Conservation (phyloP, 1,284 basidiomycete species). For the Leccinum subatratum region DNA sequence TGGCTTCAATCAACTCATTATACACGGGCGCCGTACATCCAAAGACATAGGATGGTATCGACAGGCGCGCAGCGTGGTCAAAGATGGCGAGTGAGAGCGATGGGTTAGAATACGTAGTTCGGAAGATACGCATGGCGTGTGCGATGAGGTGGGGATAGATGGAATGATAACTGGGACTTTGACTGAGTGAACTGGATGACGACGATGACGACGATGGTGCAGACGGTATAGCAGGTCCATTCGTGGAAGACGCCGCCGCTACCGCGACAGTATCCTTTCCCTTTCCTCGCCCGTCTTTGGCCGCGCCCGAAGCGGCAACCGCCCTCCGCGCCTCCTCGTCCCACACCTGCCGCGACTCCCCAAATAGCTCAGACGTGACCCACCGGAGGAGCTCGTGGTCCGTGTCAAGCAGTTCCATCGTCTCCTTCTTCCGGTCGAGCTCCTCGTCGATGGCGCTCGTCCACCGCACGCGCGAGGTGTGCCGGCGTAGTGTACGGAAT, state of each 20-base stretch:
- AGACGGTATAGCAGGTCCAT: not conserved
- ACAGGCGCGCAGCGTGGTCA: slow-evolving; percentile 67
- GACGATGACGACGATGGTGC: slow-evolving; percentile 1
- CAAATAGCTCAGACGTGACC: slow-evolving; percentile 70
- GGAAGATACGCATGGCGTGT: slow-evolving; percentile 68
- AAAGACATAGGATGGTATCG: slow-evolving; percentile 75
- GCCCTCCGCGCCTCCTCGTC: slow-evolving; percentile 45
- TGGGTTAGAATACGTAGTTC: slow-evolving; percentile 72
- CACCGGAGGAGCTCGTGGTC: slow-evolving; percentile 75
- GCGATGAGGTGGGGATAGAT: slow-evolving; percentile 75
- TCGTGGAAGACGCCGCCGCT: not conserved
- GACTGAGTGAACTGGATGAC: slow-evolving; percentile 14
- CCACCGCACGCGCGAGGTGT: slow-evolving; percentile 47
- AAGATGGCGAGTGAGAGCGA: slow-evolving; percentile 82
- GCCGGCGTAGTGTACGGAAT: slow-evolving; percentile 42
- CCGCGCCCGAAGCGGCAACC: slow-evolving; percentile 2
- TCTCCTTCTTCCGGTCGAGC: slow-evolving; percentile 73
- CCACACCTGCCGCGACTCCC: slow-evolving; percentile 42
- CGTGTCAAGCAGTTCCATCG: slow-evolving; percentile 64
- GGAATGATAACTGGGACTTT: slow-evolving; percentile 47
- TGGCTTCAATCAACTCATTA: slow-evolving; percentile 77
- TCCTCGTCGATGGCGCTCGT: slow-evolving; percentile 50
- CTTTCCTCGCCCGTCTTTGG: not conserved
- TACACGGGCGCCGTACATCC: slow-evolving; percentile 82
- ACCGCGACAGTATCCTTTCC: not conserved